Evolutionary conservation across 441 rosid genomes (phyloP).

Genomic region (Brassica balearica): DNA sequence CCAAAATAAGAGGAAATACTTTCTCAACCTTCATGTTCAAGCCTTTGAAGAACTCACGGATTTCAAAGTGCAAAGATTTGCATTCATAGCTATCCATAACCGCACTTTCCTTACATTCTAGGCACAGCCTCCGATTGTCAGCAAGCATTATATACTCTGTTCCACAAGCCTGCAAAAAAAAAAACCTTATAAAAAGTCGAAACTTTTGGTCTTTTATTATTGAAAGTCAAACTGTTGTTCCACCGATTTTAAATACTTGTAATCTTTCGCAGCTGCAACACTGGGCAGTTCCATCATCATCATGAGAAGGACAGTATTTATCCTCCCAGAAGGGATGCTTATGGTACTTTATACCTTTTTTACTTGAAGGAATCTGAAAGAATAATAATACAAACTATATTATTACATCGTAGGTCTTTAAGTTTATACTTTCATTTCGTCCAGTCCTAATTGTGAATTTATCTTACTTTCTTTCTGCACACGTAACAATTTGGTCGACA

Average conservation of each 20-base stretch:
- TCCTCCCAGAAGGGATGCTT: conserved; percentile 90
- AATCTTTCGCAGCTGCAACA: conserved; percentile 96
- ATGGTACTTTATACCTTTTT: conserved; percentile 66
- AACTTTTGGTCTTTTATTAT: not conserved
- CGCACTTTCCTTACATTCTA: conserved; percentile 80
- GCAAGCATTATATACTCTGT: conserved; percentile 66
- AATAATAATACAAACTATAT: conserved; percentile 1
- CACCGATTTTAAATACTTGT: conserved; percentile 56
- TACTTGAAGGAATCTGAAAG: conserved; percentile 74
- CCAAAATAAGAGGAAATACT: conserved; percentile 78
- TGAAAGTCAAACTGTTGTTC: not conserved
- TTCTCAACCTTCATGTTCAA: conserved; percentile 74
- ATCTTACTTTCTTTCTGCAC: conserved; percentile 63
- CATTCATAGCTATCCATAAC: conserved; percentile 81
- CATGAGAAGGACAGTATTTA: conserved; percentile 88
- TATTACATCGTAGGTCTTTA: not conserved
- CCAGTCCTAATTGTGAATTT: not conserved
- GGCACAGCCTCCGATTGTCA: conserved; percentile 84
- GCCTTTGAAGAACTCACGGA: conserved; percentile 78
- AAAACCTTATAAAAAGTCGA: not conserved
- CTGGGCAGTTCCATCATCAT: conserved; percentile 81
- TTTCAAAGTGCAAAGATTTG: conserved; percentile 74
- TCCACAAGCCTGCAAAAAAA: conserved; percentile 60
- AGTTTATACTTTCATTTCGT: not conserved
- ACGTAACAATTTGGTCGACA: conserved; percentile 82